phyloP scores from a whole-genome alignment of 345 rosid species.

The Ceriops zippeliana region DNA sequence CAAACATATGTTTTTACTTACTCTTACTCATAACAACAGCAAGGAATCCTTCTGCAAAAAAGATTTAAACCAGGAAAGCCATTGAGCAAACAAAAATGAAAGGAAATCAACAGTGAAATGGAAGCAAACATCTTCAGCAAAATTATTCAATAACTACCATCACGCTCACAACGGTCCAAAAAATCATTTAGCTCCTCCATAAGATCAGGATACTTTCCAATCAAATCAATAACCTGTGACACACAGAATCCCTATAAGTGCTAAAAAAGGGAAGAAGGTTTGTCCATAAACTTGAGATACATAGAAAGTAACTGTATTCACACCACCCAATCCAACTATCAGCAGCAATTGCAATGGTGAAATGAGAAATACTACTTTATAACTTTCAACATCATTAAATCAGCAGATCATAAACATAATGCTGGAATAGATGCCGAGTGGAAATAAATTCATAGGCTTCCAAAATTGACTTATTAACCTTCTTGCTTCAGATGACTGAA shows the following conservation, averaged over 20 bases:
- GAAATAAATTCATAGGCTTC: not conserved
- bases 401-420: no score
- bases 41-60: constrained; percentile 82
- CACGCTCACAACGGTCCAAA: constrained; percentile 85
- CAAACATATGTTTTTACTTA: constrained; percentile 33
- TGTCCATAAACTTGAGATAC: no score
- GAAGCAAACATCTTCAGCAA: constrained; percentile 19
- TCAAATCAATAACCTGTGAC: constrained; percentile 78
- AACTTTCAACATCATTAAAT: no score
- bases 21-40: constrained; percentile 94
- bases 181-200: constrained; percentile 90
- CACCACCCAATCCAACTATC: no score
- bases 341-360: no score
- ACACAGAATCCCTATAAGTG: not conserved
- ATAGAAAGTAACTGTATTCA: no score
- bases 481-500: constrained; percentile 16
- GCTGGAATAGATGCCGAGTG: no score
- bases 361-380: no score
- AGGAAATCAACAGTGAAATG: constrained; percentile 4
- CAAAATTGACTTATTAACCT: not conserved
- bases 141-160: constrained; percentile 45
- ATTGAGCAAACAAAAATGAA: constrained; percentile 12
- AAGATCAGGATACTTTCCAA: constrained; percentile 83
- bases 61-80: constrained; percentile 28
- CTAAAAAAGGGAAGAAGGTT: no score